A percentile compares a stretch with the other conserved stretches of the same genome.
phyloP scores from a whole-genome alignment of 305 asterid genomes.

The Stenogyne calaminthoides region DNA sequence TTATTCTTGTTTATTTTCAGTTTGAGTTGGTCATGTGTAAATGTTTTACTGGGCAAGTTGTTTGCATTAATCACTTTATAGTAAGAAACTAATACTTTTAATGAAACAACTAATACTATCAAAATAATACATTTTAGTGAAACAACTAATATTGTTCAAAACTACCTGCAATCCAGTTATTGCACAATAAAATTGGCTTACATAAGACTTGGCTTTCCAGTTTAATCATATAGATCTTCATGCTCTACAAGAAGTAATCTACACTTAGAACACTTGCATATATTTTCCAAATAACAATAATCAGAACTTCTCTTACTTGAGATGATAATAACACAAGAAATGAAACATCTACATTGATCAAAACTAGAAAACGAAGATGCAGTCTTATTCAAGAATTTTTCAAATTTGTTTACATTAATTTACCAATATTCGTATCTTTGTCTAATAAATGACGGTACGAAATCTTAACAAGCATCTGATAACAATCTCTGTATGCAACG shows the following conservation, averaged over 20 bases:
- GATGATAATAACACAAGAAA: neutral
- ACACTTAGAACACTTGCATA: neutral
- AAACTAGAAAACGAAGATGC: neutral
- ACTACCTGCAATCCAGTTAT: too few species aligned
- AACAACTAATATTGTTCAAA: too few species aligned
- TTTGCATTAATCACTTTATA: too few species aligned
- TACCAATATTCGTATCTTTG: neutral
- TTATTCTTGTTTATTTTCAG: neutral
- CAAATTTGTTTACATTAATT: neutral
- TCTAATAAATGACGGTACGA: neutral
- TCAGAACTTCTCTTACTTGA: neutral
- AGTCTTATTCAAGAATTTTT: neutral
- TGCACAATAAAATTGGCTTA: too few species aligned
- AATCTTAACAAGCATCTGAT: constrained; percentile 8
- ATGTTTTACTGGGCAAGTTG: too few species aligned
- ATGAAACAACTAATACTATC: too few species aligned
- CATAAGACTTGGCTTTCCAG: too few species aligned
- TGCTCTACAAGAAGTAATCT: neutral
- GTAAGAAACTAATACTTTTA: too few species aligned
- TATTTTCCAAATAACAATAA: neutral
- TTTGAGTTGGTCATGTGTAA: too few species aligned
- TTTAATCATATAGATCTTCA: neutral
- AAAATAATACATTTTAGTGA: too few species aligned
- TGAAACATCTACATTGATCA: neutral
- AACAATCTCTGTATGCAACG: neutral